phyloP scores from a whole-genome alignment of 768 basidiomycete genomes.

The Suillus subalutaceus region DNA sequence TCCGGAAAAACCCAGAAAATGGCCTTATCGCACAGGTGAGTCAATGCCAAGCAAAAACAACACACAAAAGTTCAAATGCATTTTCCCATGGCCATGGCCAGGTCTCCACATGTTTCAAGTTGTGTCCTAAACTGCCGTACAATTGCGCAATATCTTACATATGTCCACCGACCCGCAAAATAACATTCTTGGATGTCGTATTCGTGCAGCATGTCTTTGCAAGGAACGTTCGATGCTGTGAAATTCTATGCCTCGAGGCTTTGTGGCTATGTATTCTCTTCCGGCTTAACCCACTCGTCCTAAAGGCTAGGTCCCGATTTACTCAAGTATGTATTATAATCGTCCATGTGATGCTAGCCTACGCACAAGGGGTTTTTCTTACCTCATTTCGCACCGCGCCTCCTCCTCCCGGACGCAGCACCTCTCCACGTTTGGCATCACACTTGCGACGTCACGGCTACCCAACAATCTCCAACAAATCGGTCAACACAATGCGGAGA shows the following conservation, averaged over 20 bases:
- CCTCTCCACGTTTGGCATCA: background rate
- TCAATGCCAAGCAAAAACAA: background rate
- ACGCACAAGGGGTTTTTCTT: background rate
- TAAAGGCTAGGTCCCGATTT: background rate
- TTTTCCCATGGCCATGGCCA: too few species aligned
- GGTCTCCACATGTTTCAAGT: constrained; percentile 23
- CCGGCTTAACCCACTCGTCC: background rate
- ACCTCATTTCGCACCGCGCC: background rate
- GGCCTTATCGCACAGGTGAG: constrained; percentile 23
- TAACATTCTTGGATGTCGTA: constrained; percentile 92
- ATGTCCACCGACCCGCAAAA: constrained; percentile 78
- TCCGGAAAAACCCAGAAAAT: constrained; percentile 28
- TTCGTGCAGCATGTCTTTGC: constrained; percentile 91
- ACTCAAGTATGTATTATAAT: background rate
- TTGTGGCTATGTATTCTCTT: background rate
- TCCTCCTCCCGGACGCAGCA: background rate
- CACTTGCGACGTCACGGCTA: background rate
- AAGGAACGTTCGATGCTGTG: background rate
- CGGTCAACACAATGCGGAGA: background rate
- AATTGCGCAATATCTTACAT: constrained; percentile 58
- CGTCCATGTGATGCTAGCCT: background rate
- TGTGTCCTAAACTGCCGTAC: constrained; percentile 68
- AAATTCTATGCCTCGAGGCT: background rate
- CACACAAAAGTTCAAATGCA: background rate
- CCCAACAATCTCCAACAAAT: background rate